These are phyloP conservation scores for Fraxinus latifolia DNA, from an alignment of 305 asterid genomes.

Conservation along the genomic window DNA sequence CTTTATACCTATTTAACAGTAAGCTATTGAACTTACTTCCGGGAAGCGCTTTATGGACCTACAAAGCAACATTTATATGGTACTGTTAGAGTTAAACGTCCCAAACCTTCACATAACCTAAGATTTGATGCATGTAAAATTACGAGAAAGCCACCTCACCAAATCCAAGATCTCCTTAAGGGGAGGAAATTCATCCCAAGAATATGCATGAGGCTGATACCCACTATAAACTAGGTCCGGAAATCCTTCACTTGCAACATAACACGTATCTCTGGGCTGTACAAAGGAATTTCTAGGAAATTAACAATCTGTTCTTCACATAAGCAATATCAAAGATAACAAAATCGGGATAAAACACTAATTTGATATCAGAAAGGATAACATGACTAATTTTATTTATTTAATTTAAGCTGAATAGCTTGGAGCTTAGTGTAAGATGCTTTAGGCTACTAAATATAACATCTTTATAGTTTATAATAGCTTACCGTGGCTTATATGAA, in stretches of 20 bases:
- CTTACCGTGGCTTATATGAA: neutral
- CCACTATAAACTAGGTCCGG: constrained; percentile 74
- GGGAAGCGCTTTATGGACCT: constrained; percentile 80
- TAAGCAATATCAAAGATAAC: neutral
- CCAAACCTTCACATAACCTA: neutral
- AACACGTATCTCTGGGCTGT: constrained; percentile 89
- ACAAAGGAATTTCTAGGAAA: neutral
- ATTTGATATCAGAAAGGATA: neutral
- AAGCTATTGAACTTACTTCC: constrained; percentile 92
- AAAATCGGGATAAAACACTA: neutral
- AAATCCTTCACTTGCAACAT: constrained; percentile 71
- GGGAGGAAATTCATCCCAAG: constrained; percentile 90
- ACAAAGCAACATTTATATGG: constrained; percentile 22
- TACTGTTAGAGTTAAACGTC: neutral
- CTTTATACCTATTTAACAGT: constrained; percentile 73
- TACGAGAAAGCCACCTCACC: constrained; percentile 38
- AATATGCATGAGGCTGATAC: constrained; percentile 69
- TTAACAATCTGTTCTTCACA: neutral
- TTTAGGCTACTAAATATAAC: neutral
- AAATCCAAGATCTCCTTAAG: constrained; percentile 64
- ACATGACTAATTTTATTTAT: neutral
- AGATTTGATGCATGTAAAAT: neutral
- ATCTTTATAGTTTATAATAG: neutral
- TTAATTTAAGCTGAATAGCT: neutral
- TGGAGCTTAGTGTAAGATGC: neutral